Conservation (phyloP, 495 filamentous ascomycete species). For the Daldinia decipiens region DNA sequence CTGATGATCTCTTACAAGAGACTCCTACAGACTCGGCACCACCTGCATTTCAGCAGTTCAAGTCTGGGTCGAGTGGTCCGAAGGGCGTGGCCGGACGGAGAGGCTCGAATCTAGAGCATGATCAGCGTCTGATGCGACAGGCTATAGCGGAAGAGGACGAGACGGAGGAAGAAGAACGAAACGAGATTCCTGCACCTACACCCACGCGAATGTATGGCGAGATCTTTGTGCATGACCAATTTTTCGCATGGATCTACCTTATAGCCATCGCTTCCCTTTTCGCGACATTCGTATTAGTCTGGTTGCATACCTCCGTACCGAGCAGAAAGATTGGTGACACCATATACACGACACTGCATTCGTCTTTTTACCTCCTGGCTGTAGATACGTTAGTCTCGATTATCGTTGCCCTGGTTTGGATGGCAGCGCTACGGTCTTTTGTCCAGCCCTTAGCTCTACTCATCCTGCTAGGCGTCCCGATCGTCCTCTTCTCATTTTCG, state of each 20-base stretch:
- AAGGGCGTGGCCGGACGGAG: slow-evolving; percentile 35
- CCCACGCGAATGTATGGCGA: slow-evolving; percentile 53
- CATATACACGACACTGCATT: slow-evolving; percentile 87
- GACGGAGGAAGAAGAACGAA: slow-evolving; percentile 39
- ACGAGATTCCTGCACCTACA: slow-evolving; percentile 40
- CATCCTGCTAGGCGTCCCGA: slow-evolving; percentile 83
- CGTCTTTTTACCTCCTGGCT: slow-evolving; percentile 87
- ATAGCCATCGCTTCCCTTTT: slow-evolving; percentile 85
- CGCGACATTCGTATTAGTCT: slow-evolving; percentile 86
- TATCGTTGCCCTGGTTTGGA: slow-evolving; percentile 87
- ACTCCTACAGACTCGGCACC: slow-evolving; percentile 72
- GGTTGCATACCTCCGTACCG: slow-evolving; percentile 82
- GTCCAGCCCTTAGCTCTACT: slow-evolving; percentile 80
- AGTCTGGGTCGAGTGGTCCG: slow-evolving; percentile 45
- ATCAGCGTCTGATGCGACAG: slow-evolving; percentile 47
- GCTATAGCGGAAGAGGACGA: slow-evolving; percentile 48
- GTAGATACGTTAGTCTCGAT: slow-evolving; percentile 91
- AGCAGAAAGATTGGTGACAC: slow-evolving; percentile 80
- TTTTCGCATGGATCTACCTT: slow-evolving; percentile 92
- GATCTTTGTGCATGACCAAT: slow-evolving; percentile 75
- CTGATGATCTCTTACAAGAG: slow-evolving; percentile 67
- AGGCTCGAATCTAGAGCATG: slow-evolving; percentile 46
- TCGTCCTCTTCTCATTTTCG: slow-evolving; percentile 85
- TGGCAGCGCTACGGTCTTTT: slow-evolving; percentile 86
- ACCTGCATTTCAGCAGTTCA: slow-evolving; percentile 88